Conservation (phyloP, 176 grass and related monocot genomes). For the Carex cristatella region DNA sequence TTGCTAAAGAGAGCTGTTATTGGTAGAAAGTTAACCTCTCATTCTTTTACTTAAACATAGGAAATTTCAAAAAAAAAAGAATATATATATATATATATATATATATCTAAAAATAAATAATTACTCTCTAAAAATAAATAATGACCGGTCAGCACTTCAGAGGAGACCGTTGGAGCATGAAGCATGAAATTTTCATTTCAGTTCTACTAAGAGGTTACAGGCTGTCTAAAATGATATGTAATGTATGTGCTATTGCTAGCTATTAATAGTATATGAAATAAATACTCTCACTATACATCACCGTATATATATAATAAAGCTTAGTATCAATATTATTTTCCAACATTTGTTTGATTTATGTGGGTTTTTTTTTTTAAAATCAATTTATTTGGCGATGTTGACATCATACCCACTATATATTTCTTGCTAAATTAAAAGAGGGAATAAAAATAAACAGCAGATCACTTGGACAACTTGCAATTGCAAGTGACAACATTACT, state of each 20-base stretch:
- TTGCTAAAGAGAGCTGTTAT: not conserved
- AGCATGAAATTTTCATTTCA: not conserved
- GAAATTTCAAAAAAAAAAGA: not conserved
- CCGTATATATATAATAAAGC: no score
- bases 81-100: no score
- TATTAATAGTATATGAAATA: no score
- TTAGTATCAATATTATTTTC: no score
- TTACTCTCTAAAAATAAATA: not conserved
- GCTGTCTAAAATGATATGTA: not conserved
- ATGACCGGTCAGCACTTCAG: not conserved
- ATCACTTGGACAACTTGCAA: no score
- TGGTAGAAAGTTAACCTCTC: not conserved
- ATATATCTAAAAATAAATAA: not conserved
- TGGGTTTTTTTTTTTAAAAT: no score
- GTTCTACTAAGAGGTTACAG: not conserved
- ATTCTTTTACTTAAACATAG: constrained; percentile 15
- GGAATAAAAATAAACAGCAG: no score
- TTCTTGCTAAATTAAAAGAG: no score
- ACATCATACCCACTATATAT: no score
- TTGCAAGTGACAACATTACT: no score
- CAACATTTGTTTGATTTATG: no score
- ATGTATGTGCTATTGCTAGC: not conserved
- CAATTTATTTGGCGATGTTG: no score
- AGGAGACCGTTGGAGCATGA: not conserved
- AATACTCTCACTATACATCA: not conserved